These are phyloP conservation scores for Piper longum DNA, from an alignment of 164 flowering plant species.

Conservation along the genomic window DNA sequence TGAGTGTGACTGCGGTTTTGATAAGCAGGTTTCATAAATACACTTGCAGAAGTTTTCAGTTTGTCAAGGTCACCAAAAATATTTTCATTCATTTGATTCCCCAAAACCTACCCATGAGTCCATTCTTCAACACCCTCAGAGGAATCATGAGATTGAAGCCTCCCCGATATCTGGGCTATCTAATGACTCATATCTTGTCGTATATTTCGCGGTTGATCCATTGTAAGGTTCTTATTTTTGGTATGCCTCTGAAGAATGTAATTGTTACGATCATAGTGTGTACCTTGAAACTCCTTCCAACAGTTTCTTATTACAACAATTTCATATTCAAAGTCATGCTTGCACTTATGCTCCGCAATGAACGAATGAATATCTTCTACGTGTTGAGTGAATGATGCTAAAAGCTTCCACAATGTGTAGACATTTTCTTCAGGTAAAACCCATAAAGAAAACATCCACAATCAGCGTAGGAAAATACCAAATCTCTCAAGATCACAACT, in stretches of 20 bases:
- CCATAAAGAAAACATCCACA: too few relatives aligned
- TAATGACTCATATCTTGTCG: constrained; percentile 1
- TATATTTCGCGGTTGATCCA: neutral
- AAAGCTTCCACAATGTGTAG: neutral
- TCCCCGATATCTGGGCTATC: constrained; percentile 1
- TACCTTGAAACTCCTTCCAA: neutral
- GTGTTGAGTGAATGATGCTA: neutral
- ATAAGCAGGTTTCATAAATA: constrained; percentile 26
- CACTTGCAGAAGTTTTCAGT: constrained; percentile 14
- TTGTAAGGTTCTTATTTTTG: neutral
- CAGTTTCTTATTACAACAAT: neutral
- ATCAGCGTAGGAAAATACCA: too few relatives aligned
- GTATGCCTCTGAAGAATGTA: neutral
- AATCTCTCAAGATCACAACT: too few relatives aligned
- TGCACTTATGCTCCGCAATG: neutral
- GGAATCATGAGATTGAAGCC: constrained; percentile 1
- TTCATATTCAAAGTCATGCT: neutral
- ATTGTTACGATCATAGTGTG: neutral
- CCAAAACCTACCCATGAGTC: constrained; percentile 2
- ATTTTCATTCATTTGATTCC: constrained; percentile 1
- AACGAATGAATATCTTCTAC: too few relatives aligned
- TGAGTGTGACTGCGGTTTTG: constrained; percentile 37
- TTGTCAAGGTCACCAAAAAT: neutral
- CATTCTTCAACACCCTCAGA: constrained; percentile 1
- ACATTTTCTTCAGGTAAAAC: constrained; percentile 8